A percentile compares a stretch with the other conserved stretches of the same genome.
Conservation (phyloP, 805 yeast species). For the Candida chauliodis region DNA sequence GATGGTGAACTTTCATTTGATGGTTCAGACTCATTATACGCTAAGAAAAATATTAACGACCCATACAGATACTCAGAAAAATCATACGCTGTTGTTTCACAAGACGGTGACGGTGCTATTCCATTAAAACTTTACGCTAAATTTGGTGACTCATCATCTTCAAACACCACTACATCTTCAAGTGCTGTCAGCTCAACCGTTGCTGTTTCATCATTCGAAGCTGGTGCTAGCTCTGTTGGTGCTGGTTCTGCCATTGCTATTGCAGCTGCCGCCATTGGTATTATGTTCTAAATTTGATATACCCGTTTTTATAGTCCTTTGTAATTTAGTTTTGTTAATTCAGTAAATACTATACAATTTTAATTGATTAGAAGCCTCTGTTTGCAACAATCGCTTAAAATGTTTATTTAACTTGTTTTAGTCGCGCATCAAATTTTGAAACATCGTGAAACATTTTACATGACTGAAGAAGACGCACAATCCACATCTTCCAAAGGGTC, state of each 20-base stretch:
- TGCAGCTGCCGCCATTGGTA: slow-evolving; percentile 10
- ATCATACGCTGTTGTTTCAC: slow-evolving; percentile 15
- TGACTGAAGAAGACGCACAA: slow-evolving; percentile 13
- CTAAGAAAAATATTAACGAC: slow-evolving; percentile 25
- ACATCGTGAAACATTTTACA: too few relatives aligned
- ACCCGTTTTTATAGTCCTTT: too few relatives aligned
- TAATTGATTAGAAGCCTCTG: too few relatives aligned
- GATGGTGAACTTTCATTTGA: slow-evolving; percentile 12
- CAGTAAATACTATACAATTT: too few relatives aligned
- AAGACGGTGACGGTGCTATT: slow-evolving; percentile 9
- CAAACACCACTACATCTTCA: slow-evolving; percentile 2
- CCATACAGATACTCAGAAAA: slow-evolving; percentile 23
- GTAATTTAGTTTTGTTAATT: too few relatives aligned
- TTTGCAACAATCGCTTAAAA: too few relatives aligned
- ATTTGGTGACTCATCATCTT: background rate
- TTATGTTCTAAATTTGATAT: slow-evolving; percentile 8
- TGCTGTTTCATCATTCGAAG: slow-evolving; percentile 5
- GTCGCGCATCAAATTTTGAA: too few relatives aligned
- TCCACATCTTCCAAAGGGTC: slow-evolving; percentile 15
- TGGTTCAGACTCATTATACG: slow-evolving; percentile 20
- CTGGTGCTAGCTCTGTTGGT: slow-evolving; percentile 7
- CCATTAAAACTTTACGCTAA: slow-evolving; percentile 7
- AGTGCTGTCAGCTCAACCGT: background rate
- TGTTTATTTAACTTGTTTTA: too few relatives aligned
- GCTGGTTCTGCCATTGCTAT: slow-evolving; percentile 6